A percentile compares a stretch with the other conserved stretches of the same genome.
phyloP scores from a whole-genome alignment of 2,329 filamentous ascomycete species.

The Trichoderma harzianum region DNA sequence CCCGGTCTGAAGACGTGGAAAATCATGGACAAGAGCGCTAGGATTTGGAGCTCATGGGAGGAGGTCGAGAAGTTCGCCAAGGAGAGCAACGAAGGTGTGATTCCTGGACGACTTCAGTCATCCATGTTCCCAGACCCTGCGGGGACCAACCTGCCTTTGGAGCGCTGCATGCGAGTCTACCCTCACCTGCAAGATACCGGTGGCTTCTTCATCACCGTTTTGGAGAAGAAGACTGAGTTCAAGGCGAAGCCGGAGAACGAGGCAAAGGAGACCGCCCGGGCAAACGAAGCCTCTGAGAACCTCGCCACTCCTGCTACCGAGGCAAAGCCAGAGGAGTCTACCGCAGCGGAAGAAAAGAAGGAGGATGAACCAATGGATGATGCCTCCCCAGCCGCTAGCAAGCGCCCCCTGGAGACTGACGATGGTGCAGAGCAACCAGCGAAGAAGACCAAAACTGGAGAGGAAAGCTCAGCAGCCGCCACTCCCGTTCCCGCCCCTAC shows the following conservation, averaged over 20 bases:
- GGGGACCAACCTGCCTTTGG: constrained; percentile 65
- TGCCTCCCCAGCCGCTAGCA: constrained; percentile 30
- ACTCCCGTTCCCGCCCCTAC: constrained; percentile 21
- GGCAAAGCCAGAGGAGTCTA: constrained; percentile 29
- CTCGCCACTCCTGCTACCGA: constrained; percentile 20
- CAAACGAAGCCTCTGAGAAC: constrained; percentile 17
- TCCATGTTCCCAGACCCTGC: constrained; percentile 76
- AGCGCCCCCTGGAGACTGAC: constrained; percentile 36
- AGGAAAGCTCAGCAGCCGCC: constrained; percentile 19
- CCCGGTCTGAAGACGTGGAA: constrained; percentile 80
- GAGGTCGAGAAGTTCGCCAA: constrained; percentile 71
- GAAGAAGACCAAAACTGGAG: constrained; percentile 49
- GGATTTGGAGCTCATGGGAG: constrained; percentile 76
- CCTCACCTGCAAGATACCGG: constrained; percentile 95
- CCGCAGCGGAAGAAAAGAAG: constrained; percentile 29
- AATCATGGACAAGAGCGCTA: constrained; percentile 82
- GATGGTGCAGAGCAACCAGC: constrained; percentile 39
- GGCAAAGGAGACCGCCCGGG: constrained; percentile 34
- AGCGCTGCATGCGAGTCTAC: constrained; percentile 91
- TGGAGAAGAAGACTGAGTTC: constrained; percentile 89
- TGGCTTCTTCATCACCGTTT: constrained; percentile 93
- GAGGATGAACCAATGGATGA: constrained; percentile 34
- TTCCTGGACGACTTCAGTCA: constrained; percentile 67
- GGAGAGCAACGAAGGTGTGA: constrained; percentile 49
- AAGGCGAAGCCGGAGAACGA: constrained; percentile 68